These are phyloP conservation scores for Fusarium equiseti DNA, from an alignment of 2,329 filamentous ascomycete species.

Conservation along the genomic window DNA sequence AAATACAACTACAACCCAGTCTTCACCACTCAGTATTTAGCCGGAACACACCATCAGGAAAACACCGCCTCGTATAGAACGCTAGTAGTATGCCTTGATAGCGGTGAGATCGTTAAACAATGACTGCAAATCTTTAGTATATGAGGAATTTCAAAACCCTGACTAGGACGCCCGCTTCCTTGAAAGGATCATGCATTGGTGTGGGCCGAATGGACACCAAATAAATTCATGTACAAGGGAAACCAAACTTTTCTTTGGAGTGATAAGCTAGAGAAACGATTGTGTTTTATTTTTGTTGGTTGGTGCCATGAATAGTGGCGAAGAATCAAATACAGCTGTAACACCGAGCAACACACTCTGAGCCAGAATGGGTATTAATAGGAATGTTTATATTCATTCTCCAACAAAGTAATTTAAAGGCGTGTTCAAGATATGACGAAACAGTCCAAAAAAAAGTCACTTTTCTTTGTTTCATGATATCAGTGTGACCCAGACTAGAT, in stretches of 20 bases:
- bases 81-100: not conserved
- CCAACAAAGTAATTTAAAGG: not conserved
- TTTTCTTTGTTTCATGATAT: conserved; percentile 8
- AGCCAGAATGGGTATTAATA: not conserved
- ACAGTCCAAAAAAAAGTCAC: not conserved
- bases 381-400: too few relatives aligned
- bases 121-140: not conserved
- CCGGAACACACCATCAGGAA: conserved; percentile 7
- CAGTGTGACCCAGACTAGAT: not conserved
- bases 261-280: not conserved
- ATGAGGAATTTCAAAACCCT: conserved; percentile 12
- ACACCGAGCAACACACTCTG: not conserved
- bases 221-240: not conserved
- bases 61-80: conserved; percentile 4
- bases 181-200: not conserved
- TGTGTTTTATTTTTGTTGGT: not conserved
- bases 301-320: not conserved
- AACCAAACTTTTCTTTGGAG: too few relatives aligned
- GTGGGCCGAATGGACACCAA: not conserved
- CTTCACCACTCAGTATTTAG: conserved; percentile 8
- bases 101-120: not conserved
- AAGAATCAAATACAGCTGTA: not conserved
- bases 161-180: not conserved
- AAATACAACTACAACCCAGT: not conserved
- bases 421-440: not conserved